phyloP scores from a whole-genome alignment of 169 alveolate genomes.

The Amoebophrya sp. region DNA sequence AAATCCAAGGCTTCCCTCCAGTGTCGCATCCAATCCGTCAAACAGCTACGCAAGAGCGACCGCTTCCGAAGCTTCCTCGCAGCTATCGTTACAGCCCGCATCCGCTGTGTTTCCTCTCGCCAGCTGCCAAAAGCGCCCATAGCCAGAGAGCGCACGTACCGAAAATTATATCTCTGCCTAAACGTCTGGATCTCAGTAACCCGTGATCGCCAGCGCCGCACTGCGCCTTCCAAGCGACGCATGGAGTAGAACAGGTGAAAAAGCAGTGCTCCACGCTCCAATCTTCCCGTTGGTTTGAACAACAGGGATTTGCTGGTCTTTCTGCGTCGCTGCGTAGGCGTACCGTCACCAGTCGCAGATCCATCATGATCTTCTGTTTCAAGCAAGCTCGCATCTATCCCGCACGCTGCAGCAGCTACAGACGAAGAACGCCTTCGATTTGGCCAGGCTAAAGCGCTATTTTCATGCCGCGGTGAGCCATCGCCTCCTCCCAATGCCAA shows the following conservation, averaged over 20 bases:
- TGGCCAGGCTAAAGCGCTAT: too few relatives aligned
- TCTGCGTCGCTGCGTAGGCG: too few relatives aligned
- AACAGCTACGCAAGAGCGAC: neutral
- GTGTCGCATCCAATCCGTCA: neutral
- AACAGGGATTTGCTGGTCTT: too few relatives aligned
- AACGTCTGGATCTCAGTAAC: neutral
- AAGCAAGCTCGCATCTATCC: too few relatives aligned
- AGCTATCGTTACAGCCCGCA: neutral
- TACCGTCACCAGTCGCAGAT: too few relatives aligned
- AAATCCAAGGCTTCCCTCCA: neutral
- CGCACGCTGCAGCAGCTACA: too few relatives aligned
- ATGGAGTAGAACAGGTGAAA: neutral
- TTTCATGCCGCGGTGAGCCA: too few relatives aligned
- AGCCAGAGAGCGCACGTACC: neutral
- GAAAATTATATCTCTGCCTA: neutral
- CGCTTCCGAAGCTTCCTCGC: neutral
- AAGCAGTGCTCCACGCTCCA: neutral
- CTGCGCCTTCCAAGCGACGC: neutral
- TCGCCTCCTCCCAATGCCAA: too few relatives aligned
- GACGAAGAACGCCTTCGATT: too few relatives aligned
- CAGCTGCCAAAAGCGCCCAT: neutral
- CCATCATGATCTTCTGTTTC: too few relatives aligned
- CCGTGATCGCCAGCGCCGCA: neutral
- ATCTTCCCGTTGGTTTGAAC: neutral
- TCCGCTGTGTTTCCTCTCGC: neutral